These are phyloP conservation scores for Bipolaris sorokiniana DNA, from an alignment of 2,329 filamentous ascomycete species.

Conservation along the genomic window DNA sequence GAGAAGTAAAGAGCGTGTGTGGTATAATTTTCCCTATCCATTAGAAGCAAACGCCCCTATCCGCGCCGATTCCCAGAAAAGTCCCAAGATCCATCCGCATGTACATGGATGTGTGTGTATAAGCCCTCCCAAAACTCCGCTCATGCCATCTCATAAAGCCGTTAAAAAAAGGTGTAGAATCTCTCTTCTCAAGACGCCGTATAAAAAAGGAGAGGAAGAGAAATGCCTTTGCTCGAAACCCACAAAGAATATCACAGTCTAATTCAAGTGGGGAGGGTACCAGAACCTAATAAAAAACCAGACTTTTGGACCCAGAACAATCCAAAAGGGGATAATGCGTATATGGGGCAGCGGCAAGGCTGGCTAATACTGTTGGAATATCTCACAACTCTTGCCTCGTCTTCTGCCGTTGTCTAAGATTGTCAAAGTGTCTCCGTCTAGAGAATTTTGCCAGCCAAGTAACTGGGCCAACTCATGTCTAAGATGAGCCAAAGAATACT, in stretches of 20 bases:
- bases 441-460: slow-evolving; percentile 11
- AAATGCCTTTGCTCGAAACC: slow-evolving; percentile 9
- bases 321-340: neutral
- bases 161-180: neutral
- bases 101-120: neutral
- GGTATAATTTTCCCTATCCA: neutral
- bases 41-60: neutral
- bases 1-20: neutral
- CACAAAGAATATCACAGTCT: slow-evolving; percentile 10
- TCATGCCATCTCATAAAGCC: neutral
- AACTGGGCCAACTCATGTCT: slow-evolving; percentile 19
- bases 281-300: neutral
- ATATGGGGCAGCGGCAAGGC: neutral
- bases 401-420: neutral
- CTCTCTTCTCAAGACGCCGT: neutral
- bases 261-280: neutral
- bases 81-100: too few species aligned
- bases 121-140: slow-evolving; percentile 1
- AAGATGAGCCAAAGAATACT: slow-evolving; percentile 13
- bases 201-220: neutral
- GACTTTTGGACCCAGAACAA: neutral
- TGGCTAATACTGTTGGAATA: neutral
- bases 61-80: too few species aligned
- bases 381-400: neutral
- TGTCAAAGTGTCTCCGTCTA: neutral